Evolutionary conservation across 164 flowering plant species (phyloP).

Genomic region (Stephania cephalantha): DNA sequence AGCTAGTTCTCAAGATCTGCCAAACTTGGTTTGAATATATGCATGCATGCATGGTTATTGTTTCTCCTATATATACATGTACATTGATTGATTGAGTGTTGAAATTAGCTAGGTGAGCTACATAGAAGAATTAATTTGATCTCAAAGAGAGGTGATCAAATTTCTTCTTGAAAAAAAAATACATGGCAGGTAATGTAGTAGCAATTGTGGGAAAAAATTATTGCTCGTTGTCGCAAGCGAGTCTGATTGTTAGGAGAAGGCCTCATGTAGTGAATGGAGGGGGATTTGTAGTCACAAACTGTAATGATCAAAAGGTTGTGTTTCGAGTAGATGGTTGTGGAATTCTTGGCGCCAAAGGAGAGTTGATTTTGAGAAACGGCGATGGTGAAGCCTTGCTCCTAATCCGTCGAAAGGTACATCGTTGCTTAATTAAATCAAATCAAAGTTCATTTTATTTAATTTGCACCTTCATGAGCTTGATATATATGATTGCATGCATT

Average conservation of each 20-base stretch:
- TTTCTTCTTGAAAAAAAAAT: neutral
- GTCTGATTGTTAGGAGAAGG: slow-evolving; percentile 59
- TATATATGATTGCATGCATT: neutral
- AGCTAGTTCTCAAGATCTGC: neutral
- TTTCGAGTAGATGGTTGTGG: slow-evolving; percentile 87
- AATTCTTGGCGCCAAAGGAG: slow-evolving; percentile 50
- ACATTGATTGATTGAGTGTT: neutral
- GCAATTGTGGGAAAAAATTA: slow-evolving; percentile 63
- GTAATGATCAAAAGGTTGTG: slow-evolving; percentile 39
- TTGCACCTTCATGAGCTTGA: neutral
- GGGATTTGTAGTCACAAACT: slow-evolving; percentile 73
- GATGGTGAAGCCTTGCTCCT: slow-evolving; percentile 51
- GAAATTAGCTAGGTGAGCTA: neutral
- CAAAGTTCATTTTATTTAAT: neutral
- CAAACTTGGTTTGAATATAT: neutral
- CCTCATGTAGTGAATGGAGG: slow-evolving; percentile 79
- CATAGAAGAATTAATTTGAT: neutral
- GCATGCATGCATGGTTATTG: no score
- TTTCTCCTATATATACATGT: neutral
- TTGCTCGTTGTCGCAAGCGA: slow-evolving; percentile 42
- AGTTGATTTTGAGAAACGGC: slow-evolving; percentile 49
- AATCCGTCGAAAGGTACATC: slow-evolving; percentile 57
- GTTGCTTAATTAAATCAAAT: neutral
- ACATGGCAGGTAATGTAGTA: neutral
- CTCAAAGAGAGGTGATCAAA: neutral